A percentile compares a stretch with the other conserved stretches of the same genome.
Conservation (phyloP, 495 filamentous ascomycete genomes). For the Penicillium parvum region DNA sequence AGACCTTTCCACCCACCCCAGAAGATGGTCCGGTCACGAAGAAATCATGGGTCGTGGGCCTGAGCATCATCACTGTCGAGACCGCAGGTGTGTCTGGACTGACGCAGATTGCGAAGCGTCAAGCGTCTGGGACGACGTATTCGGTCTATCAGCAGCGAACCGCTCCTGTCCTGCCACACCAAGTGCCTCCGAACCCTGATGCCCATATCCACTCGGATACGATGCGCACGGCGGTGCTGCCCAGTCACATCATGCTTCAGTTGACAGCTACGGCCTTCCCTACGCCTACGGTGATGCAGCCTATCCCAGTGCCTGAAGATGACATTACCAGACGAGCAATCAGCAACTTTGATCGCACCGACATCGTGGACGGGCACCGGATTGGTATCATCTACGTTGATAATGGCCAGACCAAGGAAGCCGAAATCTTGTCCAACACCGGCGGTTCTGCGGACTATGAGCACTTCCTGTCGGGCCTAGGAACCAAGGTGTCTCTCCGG, state of each 20-base stretch:
- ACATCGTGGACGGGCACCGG: conserved; percentile 92
- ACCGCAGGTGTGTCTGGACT: conserved; percentile 69
- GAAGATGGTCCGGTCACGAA: conserved; percentile 63
- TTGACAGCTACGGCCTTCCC: conserved; percentile 60
- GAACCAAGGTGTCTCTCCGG: conserved; percentile 71
- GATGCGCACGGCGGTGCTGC: conserved; percentile 52
- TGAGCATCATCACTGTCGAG: conserved; percentile 82
- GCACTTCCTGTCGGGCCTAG: conserved; percentile 73
- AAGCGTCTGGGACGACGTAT: conserved; percentile 80
- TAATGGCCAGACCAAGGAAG: conserved; percentile 73
- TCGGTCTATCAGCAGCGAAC: conserved; percentile 70
- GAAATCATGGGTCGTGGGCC: conserved; percentile 81
- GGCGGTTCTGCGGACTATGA: conserved; percentile 81
- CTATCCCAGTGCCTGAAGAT: conserved; percentile 78
- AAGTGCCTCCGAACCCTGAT: conserved; percentile 50
- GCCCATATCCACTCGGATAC: conserved; percentile 36
- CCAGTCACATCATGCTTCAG: conserved; percentile 81
- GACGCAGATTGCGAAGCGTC: conserved; percentile 75
- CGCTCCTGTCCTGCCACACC: conserved; percentile 61
- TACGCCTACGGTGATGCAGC: conserved; percentile 61
- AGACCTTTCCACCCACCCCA: conserved; percentile 56
- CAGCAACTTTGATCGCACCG: conserved; percentile 74
- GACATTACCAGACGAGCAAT: conserved; percentile 74
- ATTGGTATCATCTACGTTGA: conserved; percentile 91
- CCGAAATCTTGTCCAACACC: conserved; percentile 79